Evolutionary conservation across 257 asterid genomes (phyloP).

Genomic region (Nicotiana knightiana): DNA sequence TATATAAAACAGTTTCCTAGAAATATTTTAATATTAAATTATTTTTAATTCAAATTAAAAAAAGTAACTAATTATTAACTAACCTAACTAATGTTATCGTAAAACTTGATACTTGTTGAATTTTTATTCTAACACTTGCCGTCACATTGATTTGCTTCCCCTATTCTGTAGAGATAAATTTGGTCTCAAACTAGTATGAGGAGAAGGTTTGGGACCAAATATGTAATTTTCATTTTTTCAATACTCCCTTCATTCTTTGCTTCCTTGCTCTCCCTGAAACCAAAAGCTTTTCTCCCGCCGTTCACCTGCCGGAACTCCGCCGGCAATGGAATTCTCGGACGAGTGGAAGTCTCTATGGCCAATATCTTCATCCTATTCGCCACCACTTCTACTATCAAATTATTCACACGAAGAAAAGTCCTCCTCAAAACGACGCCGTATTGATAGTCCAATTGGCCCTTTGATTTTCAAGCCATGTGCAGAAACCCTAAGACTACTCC

Average conservation of each 20-base stretch:
- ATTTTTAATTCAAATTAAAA: too few species aligned
- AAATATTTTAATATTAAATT: too few species aligned
- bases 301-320: background rate
- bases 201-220: background rate
- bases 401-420: background rate
- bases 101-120: too few species aligned
- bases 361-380: slow-evolving; percentile 37
- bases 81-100: too few species aligned
- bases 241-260: background rate
- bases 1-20: too few species aligned
- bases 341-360: slow-evolving; percentile 68
- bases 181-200: background rate
- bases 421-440: slow-evolving; percentile 14
- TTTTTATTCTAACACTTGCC: too few species aligned
- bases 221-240: background rate
- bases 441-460: slow-evolving; percentile 38
- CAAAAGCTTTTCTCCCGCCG: background rate
- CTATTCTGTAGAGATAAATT: too few species aligned
- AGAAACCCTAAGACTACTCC: slow-evolving; percentile 26
- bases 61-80: too few species aligned
- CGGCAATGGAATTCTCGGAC: slow-evolving; percentile 32
- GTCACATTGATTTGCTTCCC: background rate
- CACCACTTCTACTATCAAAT: slow-evolving; percentile 40
- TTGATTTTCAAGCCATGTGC: slow-evolving; percentile 38
- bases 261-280: background rate